Evolutionary conservation across 2,329 filamentous ascomycete genomes (phyloP).

Genomic region (Triangularia verruculosa): DNA sequence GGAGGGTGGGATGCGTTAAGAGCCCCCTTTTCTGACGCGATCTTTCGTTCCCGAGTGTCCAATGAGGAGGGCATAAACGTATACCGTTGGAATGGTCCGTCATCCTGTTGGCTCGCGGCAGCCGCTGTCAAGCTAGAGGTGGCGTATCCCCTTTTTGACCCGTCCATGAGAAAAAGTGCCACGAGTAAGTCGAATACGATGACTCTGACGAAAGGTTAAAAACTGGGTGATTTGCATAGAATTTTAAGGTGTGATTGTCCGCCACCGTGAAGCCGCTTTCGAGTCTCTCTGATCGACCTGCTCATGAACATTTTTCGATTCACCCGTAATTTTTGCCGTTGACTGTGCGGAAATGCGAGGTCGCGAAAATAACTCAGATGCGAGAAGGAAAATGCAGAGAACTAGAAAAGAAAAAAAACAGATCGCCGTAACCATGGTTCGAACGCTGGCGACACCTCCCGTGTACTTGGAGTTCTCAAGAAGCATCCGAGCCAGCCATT

Average conservation of each 20-base stretch:
- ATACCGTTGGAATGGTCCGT: conserved; percentile 13
- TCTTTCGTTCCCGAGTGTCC: not conserved
- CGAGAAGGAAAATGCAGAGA: not conserved
- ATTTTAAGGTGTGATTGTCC: not conserved
- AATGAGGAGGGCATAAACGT: conserved; percentile 5
- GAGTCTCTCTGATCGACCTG: not conserved
- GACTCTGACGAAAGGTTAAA: not conserved
- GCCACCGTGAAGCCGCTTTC: not conserved
- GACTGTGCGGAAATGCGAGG: not conserved
- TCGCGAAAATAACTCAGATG: not conserved
- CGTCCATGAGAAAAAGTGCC: not conserved
- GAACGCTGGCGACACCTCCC: too few relatives aligned
- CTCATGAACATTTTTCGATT: not conserved
- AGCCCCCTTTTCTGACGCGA: conserved; percentile 4
- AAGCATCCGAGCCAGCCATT: too few relatives aligned
- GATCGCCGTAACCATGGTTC: too few relatives aligned
- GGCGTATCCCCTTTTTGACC: not conserved
- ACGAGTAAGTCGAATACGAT: not conserved
- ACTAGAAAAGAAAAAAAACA: too few relatives aligned
- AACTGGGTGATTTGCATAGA: not conserved
- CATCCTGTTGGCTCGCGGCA: conserved; percentile 14
- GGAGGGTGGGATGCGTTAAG: not conserved
- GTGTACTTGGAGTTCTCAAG: too few relatives aligned
- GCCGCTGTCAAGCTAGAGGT: conserved; percentile 6
- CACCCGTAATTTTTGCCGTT: not conserved